phyloP scores from a whole-genome alignment of 1,139 yeast species.

The Wickerhamomyces sp. region DNA sequence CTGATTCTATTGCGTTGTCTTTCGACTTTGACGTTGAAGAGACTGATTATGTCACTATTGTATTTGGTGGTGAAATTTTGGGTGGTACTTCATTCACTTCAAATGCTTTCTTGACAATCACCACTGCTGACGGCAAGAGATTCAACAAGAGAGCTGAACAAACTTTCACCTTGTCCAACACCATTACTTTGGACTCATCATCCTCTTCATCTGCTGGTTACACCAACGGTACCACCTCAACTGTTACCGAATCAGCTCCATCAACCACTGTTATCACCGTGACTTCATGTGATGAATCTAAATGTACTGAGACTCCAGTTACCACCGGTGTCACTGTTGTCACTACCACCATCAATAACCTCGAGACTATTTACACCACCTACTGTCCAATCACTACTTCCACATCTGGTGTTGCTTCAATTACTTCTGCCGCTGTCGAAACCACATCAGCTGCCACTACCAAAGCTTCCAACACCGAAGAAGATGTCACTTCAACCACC shows the following conservation, averaged over 20 bases:
- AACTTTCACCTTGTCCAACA: slow-evolving; percentile 1
- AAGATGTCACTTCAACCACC: slow-evolving; percentile 2
- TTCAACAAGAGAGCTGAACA: slow-evolving; percentile 1
- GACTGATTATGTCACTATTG: not conserved
- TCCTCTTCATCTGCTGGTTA: slow-evolving; percentile 1
- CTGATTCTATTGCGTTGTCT: not conserved
- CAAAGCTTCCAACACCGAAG: slow-evolving; percentile 1
- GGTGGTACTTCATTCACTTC: slow-evolving; percentile 2
- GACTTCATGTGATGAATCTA: slow-evolving; percentile 20
- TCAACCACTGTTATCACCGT: slow-evolving; percentile 21
- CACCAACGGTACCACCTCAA: not conserved
- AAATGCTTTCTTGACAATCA: slow-evolving; percentile 1
- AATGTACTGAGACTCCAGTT: slow-evolving; percentile 18
- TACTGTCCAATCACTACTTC: slow-evolving; percentile 8
- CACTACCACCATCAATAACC: slow-evolving; percentile 11
- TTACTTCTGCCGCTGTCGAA: slow-evolving; percentile 24
- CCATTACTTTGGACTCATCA: slow-evolving; percentile 1
- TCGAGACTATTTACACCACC: slow-evolving; percentile 7
- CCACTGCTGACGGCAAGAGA: slow-evolving; percentile 2
- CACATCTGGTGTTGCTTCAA: slow-evolving; percentile 3
- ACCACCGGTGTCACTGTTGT: slow-evolving; percentile 21
- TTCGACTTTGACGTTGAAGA: not conserved
- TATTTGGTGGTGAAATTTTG: slow-evolving; percentile 1
- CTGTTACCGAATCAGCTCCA: slow-evolving; percentile 9
- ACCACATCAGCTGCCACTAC: not conserved